phyloP scores from a whole-genome alignment of 352 stramenopile species.

The Globisporangium perplexum region DNA sequence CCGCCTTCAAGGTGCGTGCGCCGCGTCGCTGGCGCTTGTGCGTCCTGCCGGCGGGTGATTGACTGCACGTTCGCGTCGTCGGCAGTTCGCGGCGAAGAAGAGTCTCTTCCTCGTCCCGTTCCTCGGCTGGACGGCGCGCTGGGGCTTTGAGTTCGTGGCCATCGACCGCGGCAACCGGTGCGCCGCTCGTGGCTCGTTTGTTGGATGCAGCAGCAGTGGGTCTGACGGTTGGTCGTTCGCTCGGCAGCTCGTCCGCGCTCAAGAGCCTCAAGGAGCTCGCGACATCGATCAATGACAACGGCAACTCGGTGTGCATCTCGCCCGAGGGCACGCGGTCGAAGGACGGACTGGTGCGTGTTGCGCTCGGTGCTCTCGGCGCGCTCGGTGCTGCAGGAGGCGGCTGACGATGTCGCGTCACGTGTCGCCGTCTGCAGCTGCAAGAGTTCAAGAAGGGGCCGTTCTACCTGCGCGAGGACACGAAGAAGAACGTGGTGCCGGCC shows the following conservation, averaged over 20 bases:
- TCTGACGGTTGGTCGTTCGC: too few relatives aligned
- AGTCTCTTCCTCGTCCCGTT: conserved; percentile 78
- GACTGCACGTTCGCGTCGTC: too few relatives aligned
- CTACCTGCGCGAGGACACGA: conserved; percentile 77
- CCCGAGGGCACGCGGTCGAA: conserved; percentile 82
- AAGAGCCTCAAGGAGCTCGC: conserved; percentile 70
- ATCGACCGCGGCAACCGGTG: conserved; percentile 76
- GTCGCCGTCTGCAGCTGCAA: conserved; percentile 50
- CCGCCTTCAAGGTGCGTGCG: conserved; percentile 55
- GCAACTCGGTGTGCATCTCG: conserved; percentile 78
- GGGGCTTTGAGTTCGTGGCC: conserved; percentile 73
- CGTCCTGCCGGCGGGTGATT: too few relatives aligned
- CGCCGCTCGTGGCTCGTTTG: too few relatives aligned
- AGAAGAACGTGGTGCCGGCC: conserved; percentile 74
- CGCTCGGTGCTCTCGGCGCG: too few relatives aligned
- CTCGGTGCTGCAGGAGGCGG: too few relatives aligned
- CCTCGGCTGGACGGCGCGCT: conserved; percentile 65
- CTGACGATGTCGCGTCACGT: too few relatives aligned
- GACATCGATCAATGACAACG: conserved; percentile 57
- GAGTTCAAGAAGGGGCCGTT: conserved; percentile 88
- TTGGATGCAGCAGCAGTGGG: too few relatives aligned
- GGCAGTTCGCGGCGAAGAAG: conserved; percentile 83
- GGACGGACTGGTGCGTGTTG: conserved; percentile 45
- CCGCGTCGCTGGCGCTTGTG: too few relatives aligned
- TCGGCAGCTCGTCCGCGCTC: conserved; percentile 37